Evolutionary conservation across 106 monocot species (phyloP), one percentile per base, ranked within the genome.

Genomic region (Acorus calamus): DNA sequence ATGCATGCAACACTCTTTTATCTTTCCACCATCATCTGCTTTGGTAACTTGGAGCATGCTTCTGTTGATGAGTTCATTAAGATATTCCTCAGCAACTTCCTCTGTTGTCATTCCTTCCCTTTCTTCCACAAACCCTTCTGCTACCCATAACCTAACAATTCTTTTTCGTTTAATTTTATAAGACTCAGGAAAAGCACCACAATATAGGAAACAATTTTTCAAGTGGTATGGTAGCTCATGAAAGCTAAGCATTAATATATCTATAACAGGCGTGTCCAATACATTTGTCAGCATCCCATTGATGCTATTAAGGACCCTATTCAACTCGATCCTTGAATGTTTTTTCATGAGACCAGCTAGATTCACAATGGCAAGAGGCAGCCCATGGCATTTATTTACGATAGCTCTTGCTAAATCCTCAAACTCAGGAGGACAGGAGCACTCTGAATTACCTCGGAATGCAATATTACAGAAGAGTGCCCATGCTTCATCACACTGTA

Each of bases 181-280:
- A n/a, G n/a, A n/a, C n/a, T n/a, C 65, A 6, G 77, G 77, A 4
- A 65, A 77, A 4, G 61, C 49, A 55, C 70, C 54, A n/a, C 70
- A 47, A 60, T 77, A 77, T 44, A 71, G 13, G 47, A 77, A 77
- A 43, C 71, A 77, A 28, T 47, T n/a, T 48, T 61, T 77, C 14
- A 77, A 49, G 44, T 59, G 47, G 41, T 54, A 10, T 14, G 77
- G 77, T 7, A 77, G 51, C 53, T 66, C 71, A 14, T 71, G 14
- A 10, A 66, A 77, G 44, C 71, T 61, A 4, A 65, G 3, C 47
- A 5, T 59, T 4, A 71, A 43, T 1, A 62, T 44, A 28, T n/a
- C n/a, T n/a, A n/a, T n/a, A 28, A 28, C 28, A 28, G 28, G 28
- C 1, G 28, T 28, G 28, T 63, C 10, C 3, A 11, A 8, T 53